A percentile compares a stretch with the other conserved stretches of the same genome.
These are phyloP conservation scores for Globisporangium rhizosaccharum DNA, from an alignment of 352 stramenopile genomes.

Conservation along the genomic window DNA sequence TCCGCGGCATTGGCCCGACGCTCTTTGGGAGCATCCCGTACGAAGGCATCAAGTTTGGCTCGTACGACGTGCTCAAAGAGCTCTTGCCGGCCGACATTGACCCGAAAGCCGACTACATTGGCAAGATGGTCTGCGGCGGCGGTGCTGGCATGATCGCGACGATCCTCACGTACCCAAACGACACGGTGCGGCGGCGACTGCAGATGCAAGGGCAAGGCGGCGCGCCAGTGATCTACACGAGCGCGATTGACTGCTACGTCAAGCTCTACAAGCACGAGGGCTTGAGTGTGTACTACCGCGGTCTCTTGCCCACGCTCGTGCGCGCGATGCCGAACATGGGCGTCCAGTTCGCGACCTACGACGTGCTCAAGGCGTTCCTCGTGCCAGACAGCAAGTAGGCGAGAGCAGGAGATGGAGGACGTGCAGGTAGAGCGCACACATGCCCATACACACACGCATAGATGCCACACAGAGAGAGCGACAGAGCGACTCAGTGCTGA, in stretches of 20 bases:
- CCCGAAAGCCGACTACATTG: constrained; percentile 44
- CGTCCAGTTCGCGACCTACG: constrained; percentile 86
- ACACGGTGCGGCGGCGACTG: constrained; percentile 78
- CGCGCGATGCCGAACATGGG: constrained; percentile 84
- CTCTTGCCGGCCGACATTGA: constrained; percentile 55
- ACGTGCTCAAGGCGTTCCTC: constrained; percentile 58
- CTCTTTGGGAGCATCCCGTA: constrained; percentile 69
- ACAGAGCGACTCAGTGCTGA: too few relatives aligned
- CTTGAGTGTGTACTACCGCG: constrained; percentile 65
- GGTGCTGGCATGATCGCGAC: constrained; percentile 79
- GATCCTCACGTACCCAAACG: constrained; percentile 86
- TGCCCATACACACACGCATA: too few relatives aligned
- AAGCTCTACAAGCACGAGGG: constrained; percentile 60
- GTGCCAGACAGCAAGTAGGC: constrained; percentile 8
- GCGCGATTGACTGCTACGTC: constrained; percentile 74
- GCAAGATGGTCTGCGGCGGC: constrained; percentile 74
- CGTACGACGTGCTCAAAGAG: constrained; percentile 62
- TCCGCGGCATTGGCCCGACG: constrained; percentile 67
- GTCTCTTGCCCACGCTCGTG: constrained; percentile 72
- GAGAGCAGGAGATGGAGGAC: too few relatives aligned
- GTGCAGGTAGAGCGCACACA: too few relatives aligned
- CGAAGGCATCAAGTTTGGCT: constrained; percentile 80
- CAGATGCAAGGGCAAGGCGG: constrained; percentile 85
- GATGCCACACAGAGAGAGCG: too few relatives aligned
- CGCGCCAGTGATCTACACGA: constrained; percentile 49